Evolutionary conservation across 257 asterid species (phyloP).

Genomic region (Ligustrum vulgare): DNA sequence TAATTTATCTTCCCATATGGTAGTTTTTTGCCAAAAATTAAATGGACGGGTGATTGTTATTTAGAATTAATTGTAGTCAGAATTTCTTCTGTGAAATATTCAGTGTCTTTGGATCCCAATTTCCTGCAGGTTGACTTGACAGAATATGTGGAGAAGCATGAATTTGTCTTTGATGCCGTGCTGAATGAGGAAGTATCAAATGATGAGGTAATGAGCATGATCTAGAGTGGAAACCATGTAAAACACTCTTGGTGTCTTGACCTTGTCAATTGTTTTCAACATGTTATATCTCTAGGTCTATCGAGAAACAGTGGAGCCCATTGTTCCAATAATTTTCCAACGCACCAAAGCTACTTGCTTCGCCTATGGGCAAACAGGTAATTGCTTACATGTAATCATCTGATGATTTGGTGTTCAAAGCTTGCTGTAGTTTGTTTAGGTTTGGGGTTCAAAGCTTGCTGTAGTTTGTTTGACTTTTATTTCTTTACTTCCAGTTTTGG

Average conservation of each 20-base stretch:
- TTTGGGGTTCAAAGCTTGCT: constrained; percentile 8
- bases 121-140: constrained; percentile 87
- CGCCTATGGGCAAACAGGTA: constrained; percentile 85
- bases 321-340: constrained; percentile 55
- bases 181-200: constrained; percentile 95
- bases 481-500: not conserved
- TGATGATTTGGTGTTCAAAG: constrained; percentile 1
- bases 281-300: constrained; percentile 41
- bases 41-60: constrained; percentile 5
- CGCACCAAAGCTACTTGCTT: constrained; percentile 64
- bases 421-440: constrained; percentile 5
- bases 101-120: constrained; percentile 18
- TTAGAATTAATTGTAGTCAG: constrained; percentile 1
- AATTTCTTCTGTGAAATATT: not conserved
- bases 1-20: constrained; percentile 5
- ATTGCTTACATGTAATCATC: constrained; percentile 18
- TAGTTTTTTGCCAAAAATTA: constrained; percentile 11
- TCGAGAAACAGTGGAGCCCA: constrained; percentile 57
- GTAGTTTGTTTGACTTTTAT: not conserved
- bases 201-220: constrained; percentile 70
- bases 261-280: constrained; percentile 16
- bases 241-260: not conserved
- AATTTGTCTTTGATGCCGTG: constrained; percentile 98
- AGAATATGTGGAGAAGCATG: constrained; percentile 94
- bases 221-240: not conserved